A percentile compares a stretch with the other conserved stretches of the same genome.
Conservation (phyloP, 495 filamentous ascomycete species). For the Trichoderma virens region DNA sequence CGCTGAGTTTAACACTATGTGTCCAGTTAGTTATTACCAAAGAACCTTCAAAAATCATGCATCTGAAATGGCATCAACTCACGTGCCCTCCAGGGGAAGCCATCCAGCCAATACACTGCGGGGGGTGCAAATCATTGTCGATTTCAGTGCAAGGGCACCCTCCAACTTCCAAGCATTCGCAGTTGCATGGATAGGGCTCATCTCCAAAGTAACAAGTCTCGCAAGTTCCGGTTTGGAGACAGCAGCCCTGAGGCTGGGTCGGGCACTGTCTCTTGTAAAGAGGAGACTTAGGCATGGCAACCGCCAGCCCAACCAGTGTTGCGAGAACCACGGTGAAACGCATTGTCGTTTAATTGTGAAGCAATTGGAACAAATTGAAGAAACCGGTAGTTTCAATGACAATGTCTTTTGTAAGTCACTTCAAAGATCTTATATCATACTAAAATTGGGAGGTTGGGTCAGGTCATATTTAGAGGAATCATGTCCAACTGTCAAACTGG, state of each 20-base stretch:
- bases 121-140: not conserved
- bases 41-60: too few relatives aligned
- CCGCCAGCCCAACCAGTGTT: not conserved
- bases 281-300: not conserved
- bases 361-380: not conserved
- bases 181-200: conserved; percentile 1
- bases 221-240: not conserved
- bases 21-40: too few relatives aligned
- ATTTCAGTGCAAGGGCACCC: not conserved
- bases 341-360: not conserved
- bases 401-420: too few relatives aligned
- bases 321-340: not conserved
- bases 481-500: not conserved
- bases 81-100: not conserved
- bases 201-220: not conserved
- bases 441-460: not conserved
- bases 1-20: too few relatives aligned
- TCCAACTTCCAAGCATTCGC: not conserved
- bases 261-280: conserved; percentile 4
- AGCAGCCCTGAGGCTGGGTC: not conserved
- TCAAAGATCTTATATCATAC: too few relatives aligned
- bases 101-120: not conserved
- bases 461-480: not conserved
- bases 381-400: too few relatives aligned
- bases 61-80: not conserved